These are phyloP conservation scores for Chlamydomonas applanata DNA, from an alignment of 139 green algal genomes.

Conservation along the genomic window DNA sequence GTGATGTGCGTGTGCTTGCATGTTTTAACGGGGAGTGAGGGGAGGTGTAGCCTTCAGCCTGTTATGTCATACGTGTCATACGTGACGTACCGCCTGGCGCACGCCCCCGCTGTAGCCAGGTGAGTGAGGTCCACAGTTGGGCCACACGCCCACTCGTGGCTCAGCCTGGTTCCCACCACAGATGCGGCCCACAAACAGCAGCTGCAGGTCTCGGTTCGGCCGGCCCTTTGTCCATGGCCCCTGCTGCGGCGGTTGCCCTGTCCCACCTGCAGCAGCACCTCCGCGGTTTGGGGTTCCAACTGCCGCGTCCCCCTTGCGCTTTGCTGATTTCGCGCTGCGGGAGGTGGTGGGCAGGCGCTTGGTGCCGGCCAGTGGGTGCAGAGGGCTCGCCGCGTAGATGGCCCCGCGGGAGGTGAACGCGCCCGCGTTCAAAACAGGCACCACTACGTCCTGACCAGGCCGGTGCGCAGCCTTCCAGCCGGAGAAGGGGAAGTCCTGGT, in stretches of 20 bases:
- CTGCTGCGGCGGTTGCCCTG: no score
- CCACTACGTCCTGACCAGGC: constrained; percentile 11
- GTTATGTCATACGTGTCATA: no score
- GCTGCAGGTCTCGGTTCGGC: constrained; percentile 3
- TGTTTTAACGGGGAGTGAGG: no score
- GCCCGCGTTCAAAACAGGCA: constrained; percentile 11
- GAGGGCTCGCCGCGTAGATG: constrained; percentile 3
- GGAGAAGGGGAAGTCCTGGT: constrained; percentile 15
- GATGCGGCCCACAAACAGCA: constrained; percentile 8
- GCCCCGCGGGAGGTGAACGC: background rate
- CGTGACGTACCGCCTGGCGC: constrained; percentile 4
- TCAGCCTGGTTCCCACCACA: background rate
- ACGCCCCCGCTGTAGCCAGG: constrained; percentile 19
- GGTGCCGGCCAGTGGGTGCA: constrained; percentile 1
- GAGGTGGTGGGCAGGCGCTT: background rate
- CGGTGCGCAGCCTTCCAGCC: constrained; percentile 13
- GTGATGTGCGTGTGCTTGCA: no score
- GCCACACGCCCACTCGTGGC: background rate
- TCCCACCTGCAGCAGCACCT: no score
- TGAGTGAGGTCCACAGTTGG: constrained; percentile 10
- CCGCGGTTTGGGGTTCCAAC: no score
- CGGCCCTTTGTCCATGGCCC: background rate
- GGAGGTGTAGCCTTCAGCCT: no score
- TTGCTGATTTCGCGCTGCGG: no score
- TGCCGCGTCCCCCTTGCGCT: background rate